phyloP scores from a whole-genome alignment of 805 yeast species.

The Candida caryicola region DNA sequence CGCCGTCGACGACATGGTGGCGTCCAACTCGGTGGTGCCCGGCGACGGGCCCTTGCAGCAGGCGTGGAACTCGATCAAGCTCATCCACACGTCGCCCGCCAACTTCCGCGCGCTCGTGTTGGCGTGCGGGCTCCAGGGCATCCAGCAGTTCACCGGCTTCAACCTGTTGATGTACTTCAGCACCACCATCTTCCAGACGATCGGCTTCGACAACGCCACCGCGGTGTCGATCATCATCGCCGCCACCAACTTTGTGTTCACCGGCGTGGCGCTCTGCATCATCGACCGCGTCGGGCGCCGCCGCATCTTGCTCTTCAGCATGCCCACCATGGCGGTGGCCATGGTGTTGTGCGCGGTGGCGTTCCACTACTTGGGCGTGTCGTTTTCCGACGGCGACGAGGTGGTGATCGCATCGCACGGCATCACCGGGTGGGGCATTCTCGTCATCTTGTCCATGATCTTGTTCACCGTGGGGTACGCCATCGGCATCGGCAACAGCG shows the following conservation, averaged over 20 bases:
- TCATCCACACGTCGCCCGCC: conserved; percentile 66
- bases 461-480: conserved; percentile 87
- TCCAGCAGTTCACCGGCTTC: conserved; percentile 96
- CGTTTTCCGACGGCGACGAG: conserved; percentile 49
- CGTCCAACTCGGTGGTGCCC: conserved; percentile 41
- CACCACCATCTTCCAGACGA: conserved; percentile 85
- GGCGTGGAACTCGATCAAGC: conserved; percentile 58
- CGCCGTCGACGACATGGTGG: conserved; percentile 64
- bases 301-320: conserved; percentile 68
- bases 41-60: conserved; percentile 43
- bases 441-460: conserved; percentile 83
- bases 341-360: conserved; percentile 83
- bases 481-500: conserved; percentile 93
- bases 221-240: conserved; percentile 93
- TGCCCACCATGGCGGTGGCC: conserved; percentile 81
- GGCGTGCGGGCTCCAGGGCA: conserved; percentile 92
- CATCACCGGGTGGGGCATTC: conserved; percentile 81
- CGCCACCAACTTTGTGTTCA: conserved; percentile 89
- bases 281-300: conserved; percentile 91
- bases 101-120: conserved; percentile 86
- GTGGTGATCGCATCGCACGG: conserved; percentile 36
- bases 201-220: conserved; percentile 87
- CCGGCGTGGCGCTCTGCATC: conserved; percentile 78
- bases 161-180: conserved; percentile 95
- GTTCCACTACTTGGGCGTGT: conserved; percentile 77